phyloP scores from a whole-genome alignment of 805 yeast genomes.

The Schwanniomyces sp. region DNA sequence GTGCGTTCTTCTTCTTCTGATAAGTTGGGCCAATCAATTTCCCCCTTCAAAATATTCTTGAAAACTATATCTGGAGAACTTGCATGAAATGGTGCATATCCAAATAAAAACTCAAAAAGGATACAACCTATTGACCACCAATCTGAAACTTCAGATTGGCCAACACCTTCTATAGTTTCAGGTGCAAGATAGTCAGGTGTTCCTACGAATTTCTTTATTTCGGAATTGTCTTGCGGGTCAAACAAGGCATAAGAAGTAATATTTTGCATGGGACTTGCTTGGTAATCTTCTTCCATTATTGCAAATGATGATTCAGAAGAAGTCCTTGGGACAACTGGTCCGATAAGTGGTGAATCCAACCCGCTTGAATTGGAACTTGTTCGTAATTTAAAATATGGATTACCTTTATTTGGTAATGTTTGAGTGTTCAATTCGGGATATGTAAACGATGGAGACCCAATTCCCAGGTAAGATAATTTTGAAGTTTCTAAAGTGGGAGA shows the following conservation, averaged over 20 bases:
- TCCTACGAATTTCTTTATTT: conserved; percentile 76
- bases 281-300: conserved; percentile 50
- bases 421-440: conserved; percentile 10
- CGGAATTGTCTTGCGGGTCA: conserved; percentile 62
- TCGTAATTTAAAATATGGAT: conserved; percentile 7
- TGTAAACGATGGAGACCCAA: conserved; percentile 13
- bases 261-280: conserved; percentile 25
- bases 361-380: conserved; percentile 40
- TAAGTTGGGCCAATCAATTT: conserved; percentile 82
- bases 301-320: conserved; percentile 60
- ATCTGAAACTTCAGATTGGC: conserved; percentile 84
- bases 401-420: conserved; percentile 2
- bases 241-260: conserved; percentile 57
- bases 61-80: conserved; percentile 78
- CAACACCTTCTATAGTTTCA: conserved; percentile 83
- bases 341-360: conserved; percentile 48
- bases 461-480: conserved; percentile 11
- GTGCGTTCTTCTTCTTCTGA: conserved; percentile 51
- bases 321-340: conserved; percentile 48
- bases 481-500: conserved; percentile 38
- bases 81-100: conserved; percentile 94
- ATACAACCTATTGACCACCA: conserved; percentile 99
- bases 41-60: conserved; percentile 70
- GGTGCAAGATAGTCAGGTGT: conserved; percentile 98
- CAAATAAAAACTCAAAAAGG: conserved; percentile 85